phyloP scores from a whole-genome alignment of 2,329 filamentous ascomycete species.

The Zymoseptoria tritici region DNA sequence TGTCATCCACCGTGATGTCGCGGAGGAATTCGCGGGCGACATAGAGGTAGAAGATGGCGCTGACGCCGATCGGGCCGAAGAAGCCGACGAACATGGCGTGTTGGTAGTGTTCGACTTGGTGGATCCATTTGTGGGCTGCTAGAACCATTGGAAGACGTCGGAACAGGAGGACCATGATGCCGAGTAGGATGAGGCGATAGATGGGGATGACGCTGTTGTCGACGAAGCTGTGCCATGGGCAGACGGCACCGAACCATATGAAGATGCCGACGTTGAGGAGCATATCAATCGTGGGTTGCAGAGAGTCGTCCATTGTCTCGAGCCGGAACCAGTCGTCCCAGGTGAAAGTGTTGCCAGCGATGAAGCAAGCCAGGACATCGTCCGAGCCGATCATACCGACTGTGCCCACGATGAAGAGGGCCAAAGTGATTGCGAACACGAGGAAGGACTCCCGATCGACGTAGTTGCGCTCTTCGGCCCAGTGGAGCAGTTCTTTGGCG shows the following conservation, averaged over 20 bases:
- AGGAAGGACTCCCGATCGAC: conserved; percentile 83
- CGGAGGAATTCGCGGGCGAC: conserved; percentile 67
- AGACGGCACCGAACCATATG: conserved; percentile 82
- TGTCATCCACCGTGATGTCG: conserved; percentile 50
- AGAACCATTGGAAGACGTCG: conserved; percentile 72
- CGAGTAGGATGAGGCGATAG: conserved; percentile 64
- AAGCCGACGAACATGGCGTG: conserved; percentile 86
- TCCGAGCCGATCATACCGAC: conserved; percentile 82
- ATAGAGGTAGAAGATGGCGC: conserved; percentile 84
- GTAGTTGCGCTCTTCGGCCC: conserved; percentile 71
- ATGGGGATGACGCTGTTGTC: conserved; percentile 63
- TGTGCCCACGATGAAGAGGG: conserved; percentile 79
- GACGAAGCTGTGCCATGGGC: conserved; percentile 68
- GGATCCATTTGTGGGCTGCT: conserved; percentile 63
- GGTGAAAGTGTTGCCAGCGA: conserved; percentile 84
- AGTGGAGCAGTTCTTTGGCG: conserved; percentile 74
- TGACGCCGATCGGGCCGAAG: conserved; percentile 87
- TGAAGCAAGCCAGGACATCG: conserved; percentile 85
- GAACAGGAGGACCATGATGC: conserved; percentile 67
- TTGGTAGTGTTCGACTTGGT: conserved; percentile 64
- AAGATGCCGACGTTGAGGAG: conserved; percentile 83
- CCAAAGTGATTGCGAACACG: conserved; percentile 76
- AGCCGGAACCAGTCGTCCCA: conserved; percentile 93
- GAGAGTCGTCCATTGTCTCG: conserved; percentile 79
- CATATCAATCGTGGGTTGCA: conserved; percentile 95